Percentiles rank a stretch among this genome's conserved stretches.
phyloP scores from a whole-genome alignment of 345 rosid genomes.

The Barbarea vulgaris region DNA sequence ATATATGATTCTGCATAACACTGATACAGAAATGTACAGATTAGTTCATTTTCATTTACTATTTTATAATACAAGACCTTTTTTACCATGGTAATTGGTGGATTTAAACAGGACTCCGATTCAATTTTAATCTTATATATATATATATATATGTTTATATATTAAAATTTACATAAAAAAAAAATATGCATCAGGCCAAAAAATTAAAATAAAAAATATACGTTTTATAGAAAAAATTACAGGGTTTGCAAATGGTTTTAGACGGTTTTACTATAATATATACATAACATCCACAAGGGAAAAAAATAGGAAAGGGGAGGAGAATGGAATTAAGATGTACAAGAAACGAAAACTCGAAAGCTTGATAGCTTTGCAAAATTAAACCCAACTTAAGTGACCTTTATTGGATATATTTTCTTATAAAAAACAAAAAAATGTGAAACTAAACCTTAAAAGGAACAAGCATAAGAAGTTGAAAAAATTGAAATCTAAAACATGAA shows the following conservation, averaged over 20 bases:
- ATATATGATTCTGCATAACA: constrained; percentile 15
- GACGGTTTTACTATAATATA: background rate
- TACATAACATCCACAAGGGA: background rate
- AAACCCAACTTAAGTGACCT: constrained; percentile 7
- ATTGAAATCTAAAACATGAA: background rate
- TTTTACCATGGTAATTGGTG: background rate
- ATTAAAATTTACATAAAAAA: background rate
- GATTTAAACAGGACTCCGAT: background rate
- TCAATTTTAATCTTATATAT: no score
- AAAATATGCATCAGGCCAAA: no score
- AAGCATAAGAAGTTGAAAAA: background rate
- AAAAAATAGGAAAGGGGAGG: background rate
- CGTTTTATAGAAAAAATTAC: background rate
- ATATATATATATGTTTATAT: no score
- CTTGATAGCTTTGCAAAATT: background rate
- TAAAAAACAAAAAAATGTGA: background rate
- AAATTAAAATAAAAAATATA: no score
- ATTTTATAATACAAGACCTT: background rate
- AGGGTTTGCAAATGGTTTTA: background rate
- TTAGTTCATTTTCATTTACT: background rate
- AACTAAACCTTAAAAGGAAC: constrained; percentile 16
- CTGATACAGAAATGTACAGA: constrained; percentile 6
- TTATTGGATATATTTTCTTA: background rate
- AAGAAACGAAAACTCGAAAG: constrained; percentile 20
- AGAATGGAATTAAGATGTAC: constrained; percentile 2